A percentile compares a stretch with the other conserved stretches of the same genome.
Evolutionary conservation across 805 yeast genomes (phyloP).

Genomic region (Yarrowia keelungensis): DNA sequence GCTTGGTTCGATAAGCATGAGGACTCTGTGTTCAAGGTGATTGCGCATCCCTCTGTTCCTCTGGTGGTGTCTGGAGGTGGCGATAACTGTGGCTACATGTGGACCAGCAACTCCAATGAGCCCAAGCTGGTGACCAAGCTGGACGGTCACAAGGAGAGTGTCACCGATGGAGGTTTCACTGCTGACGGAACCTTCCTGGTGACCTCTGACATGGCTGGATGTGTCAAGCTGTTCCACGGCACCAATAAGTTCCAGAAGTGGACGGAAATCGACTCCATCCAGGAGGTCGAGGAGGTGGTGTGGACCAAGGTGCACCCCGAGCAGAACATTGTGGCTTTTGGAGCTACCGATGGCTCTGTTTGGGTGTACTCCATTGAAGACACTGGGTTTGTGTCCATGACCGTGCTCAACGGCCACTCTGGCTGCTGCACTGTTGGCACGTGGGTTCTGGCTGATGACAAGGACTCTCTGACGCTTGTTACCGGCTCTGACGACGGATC

Average conservation of each 20-base stretch:
- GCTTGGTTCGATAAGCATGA: conserved; percentile 87
- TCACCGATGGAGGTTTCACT: conserved; percentile 83
- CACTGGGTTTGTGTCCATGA: conserved; percentile 40
- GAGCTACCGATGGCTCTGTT: conserved; percentile 90
- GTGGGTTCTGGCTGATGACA: conserved; percentile 68
- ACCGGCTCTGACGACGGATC: conserved; percentile 87
- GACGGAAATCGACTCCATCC: conserved; percentile 71
- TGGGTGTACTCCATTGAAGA: conserved; percentile 87
- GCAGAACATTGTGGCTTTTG: conserved; percentile 82
- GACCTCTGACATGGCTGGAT: conserved; percentile 96
- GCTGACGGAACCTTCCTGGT: conserved; percentile 79
- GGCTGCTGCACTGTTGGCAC: conserved; percentile 80
- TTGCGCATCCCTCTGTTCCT: conserved; percentile 84
- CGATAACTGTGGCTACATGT: conserved; percentile 84
- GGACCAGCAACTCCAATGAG: conserved; percentile 84
- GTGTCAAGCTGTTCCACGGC: conserved; percentile 73
- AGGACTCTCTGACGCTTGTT: conserved; percentile 67
- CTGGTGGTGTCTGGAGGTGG: conserved; percentile 93
- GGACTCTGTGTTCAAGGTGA: conserved; percentile 85
- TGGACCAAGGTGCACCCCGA: conserved; percentile 85
- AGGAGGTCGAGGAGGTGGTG: conserved; percentile 88
- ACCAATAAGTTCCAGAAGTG: conserved; percentile 83
- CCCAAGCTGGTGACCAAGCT: conserved; percentile 80
- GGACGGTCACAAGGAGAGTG: conserved; percentile 85
- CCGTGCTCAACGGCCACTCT: conserved; percentile 64